Conservation (phyloP, 2,329 filamentous ascomycete genomes). For the Cadophora malorum region DNA sequence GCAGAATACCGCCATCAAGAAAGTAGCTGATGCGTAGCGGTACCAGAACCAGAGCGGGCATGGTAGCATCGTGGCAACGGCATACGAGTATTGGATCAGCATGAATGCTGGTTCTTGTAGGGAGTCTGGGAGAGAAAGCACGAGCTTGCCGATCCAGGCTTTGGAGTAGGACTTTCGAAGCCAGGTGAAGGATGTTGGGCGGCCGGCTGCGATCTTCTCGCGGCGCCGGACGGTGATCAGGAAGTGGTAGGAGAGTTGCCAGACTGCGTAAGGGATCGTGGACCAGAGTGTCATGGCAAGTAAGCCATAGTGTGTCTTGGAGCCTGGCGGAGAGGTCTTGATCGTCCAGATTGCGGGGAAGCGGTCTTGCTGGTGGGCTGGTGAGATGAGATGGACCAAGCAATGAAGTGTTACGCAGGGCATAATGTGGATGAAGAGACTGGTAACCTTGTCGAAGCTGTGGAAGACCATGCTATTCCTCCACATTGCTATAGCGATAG, state of each 20-base stretch:
- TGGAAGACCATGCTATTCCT: slow-evolving; percentile 98
- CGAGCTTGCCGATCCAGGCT: slow-evolving; percentile 84
- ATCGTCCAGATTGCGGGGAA: slow-evolving; percentile 90
- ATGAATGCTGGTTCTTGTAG: slow-evolving; percentile 93
- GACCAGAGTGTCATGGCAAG: slow-evolving; percentile 92
- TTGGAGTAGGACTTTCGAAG: slow-evolving; percentile 89
- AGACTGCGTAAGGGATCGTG: slow-evolving; percentile 87
- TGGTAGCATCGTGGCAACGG: slow-evolving; percentile 89
- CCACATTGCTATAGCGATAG: slow-evolving; percentile 98
- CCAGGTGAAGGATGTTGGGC: slow-evolving; percentile 98
- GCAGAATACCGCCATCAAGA: slow-evolving; percentile 82
- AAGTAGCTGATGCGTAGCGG: slow-evolving; percentile 76
- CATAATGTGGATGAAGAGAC: slow-evolving; percentile 99
- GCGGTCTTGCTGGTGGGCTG: slow-evolving; percentile 67
- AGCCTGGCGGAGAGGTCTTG: slow-evolving; percentile 70
- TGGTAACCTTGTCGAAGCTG: slow-evolving; percentile 96
- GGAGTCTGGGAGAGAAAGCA: slow-evolving; percentile 75
- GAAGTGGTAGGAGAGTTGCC: slow-evolving; percentile 93
- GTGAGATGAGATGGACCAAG: slow-evolving; percentile 80
- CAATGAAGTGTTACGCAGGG: slow-evolving; percentile 93
- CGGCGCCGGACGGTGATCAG: slow-evolving; percentile 94
- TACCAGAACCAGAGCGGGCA: slow-evolving; percentile 96
- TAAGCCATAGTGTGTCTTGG: slow-evolving; percentile 80
- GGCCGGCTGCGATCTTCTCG: slow-evolving; percentile 93
- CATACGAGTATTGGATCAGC: slow-evolving; percentile 93